Percentiles rank a stretch among this genome's conserved stretches.
These are phyloP conservation scores for Pinus albicaulis DNA, from an alignment of 75 land plant genomes.

Conservation along the genomic window DNA sequence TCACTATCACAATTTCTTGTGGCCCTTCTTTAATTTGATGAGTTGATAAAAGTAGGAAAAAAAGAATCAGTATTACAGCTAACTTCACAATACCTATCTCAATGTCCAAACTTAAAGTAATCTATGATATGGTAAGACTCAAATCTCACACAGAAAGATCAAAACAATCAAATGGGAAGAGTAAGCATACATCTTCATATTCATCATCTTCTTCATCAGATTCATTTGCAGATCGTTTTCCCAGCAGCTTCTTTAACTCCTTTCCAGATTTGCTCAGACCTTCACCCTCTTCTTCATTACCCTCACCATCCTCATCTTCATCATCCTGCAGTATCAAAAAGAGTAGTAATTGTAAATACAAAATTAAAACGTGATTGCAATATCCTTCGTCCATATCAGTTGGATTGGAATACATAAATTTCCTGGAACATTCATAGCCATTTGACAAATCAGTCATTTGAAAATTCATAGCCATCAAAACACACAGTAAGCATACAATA, in stretches of 20 bases:
- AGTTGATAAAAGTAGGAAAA: neutral
- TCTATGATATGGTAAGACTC: neutral
- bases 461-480: too few relatives aligned
- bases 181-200: constrained; percentile 77
- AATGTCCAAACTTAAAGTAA: neutral
- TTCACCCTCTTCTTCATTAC: constrained; percentile 68
- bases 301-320: constrained; percentile 66
- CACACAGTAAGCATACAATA: too few relatives aligned
- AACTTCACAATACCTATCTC: neutral
- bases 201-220: constrained; percentile 93
- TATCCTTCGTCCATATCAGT: too few relatives aligned
- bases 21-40: too few relatives aligned
- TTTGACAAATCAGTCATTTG: too few relatives aligned
- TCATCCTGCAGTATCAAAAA: constrained; percentile 52
- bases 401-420: too few relatives aligned
- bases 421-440: too few relatives aligned
- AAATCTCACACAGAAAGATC: neutral
- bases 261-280: constrained; percentile 95
- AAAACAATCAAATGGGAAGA: neutral
- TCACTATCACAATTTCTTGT: too few relatives aligned
- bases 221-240: constrained; percentile 74
- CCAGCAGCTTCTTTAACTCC: constrained; percentile 94
- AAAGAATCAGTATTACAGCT: neutral
- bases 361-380: too few relatives aligned
- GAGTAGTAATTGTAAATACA: neutral